Evolutionary conservation across 331 rosid species (phyloP), one percentile per base, ranked within the genome.

Genomic region (Rhamnella rubrinervis): DNA sequence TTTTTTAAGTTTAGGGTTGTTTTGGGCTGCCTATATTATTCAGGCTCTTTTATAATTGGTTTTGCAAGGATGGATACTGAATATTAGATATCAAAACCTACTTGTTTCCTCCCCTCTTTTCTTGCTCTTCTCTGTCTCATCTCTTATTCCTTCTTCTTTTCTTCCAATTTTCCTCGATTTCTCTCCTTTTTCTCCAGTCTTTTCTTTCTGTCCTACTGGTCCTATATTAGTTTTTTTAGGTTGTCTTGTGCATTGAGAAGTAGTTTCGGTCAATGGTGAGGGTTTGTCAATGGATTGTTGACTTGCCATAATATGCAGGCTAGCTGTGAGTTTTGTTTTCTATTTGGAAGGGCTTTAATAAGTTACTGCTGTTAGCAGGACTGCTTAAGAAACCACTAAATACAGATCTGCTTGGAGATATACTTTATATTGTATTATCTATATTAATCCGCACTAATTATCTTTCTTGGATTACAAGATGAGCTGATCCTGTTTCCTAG

Each of bases 251-350:
- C 31, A 19, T n/a, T n/a, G 9, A 53, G 28, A 26, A 26, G n/a
- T 35, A 15, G 65, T 61, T 61, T 38, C 19, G 17, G 47, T 61
- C 47, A 5, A 31, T 39, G 41, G 35, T 59, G 18, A 61, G 20
- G 2, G 6, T 61, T 61, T 46, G 23, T 37, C 8, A n/a, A 61
- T 18, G 38, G 65, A 41, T 61, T 49, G 3, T 61, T 28, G 47
- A 37, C 11, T 16, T 7, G 26, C 65, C 58, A 40, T 14, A 61
- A 16, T 38, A 9, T 7, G 18, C 3, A 61, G 20, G 23, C 5
- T 12, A 37, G 65, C 46, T 61, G 46, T 38, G 49, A 61, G 47
- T 31, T 61, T 18, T 37, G 65, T 61, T n/a, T 61, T 37, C 16
- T 8, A 11, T 44, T 44, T 44, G 10, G 2, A 17, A 18, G 13